Base-by-base conservation (phyloP, 1,284 basidiomycete species). In the Cerrena zonata region DNA sequence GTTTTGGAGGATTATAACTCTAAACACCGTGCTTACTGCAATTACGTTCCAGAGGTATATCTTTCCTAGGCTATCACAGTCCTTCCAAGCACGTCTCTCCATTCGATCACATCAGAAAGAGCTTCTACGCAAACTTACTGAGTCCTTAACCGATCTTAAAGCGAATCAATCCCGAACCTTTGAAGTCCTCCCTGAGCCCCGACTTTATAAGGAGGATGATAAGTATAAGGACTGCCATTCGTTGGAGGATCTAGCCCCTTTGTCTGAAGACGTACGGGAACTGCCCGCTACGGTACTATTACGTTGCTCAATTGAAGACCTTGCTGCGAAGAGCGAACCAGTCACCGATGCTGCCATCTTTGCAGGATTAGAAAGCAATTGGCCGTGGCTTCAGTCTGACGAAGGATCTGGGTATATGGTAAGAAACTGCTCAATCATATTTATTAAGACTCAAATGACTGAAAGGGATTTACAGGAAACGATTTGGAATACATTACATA, bases 301-400 rank as follows among this genome's bases (percentile, higher is more conserved):
- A 41, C 76, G 86, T 15, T 86, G 82, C 56, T 78, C 74, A 2
- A 68, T 87, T 30, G 66, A 70, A 26, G 80, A 82, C 39, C 69
- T 81, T 23, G 57, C 60, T 30, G 69, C 63, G 53, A 66, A 69
- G 24, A 71, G 74, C 21, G 66, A 70, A 38, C 67, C 70, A 24
- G 71, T 76, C 18, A 78, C 75, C 0, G 77, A 81, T 1, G 77
- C 80, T 24, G 80, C 80, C 30, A 60, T 89, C 4, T 86, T 86
- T 57, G 66, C 65, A 24, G 64, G 74, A 47, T 64, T 89, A 42
- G 80, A 82, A 58, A 69, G 64, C 18, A 76, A 77, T 57, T 63
- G 85, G 27, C 70, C 77, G 1, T 84, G 79, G 80, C 61, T 87
- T 43, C 59, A 68, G 22, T 66, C 75, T 1, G 76, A 76, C 19